Evolutionary conservation across 2,329 filamentous ascomycete species (phyloP).

Genomic region (Fusarium continuum): DNA sequence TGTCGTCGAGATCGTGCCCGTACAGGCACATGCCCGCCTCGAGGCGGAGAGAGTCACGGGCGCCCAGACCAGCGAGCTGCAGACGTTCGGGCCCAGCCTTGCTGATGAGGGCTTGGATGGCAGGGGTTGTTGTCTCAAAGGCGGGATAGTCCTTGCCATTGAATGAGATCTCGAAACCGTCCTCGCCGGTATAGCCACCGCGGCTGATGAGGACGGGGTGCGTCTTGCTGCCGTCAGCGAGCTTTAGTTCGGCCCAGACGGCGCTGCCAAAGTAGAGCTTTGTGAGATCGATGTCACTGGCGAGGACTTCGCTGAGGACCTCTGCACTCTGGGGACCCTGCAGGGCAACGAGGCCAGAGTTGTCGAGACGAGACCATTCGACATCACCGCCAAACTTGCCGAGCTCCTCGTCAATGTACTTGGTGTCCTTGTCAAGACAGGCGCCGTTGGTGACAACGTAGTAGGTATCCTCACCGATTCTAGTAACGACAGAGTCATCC

Average conservation of each 20-base stretch:
- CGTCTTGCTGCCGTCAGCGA: conserved; percentile 59
- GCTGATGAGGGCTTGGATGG: conserved; percentile 74
- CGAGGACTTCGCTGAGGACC: conserved; percentile 72
- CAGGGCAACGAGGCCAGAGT: conserved; percentile 83
- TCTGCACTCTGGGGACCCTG: conserved; percentile 83
- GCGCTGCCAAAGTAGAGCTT: conserved; percentile 85
- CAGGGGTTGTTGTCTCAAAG: conserved; percentile 57
- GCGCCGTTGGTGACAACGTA: conserved; percentile 97
- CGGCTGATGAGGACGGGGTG: conserved; percentile 74
- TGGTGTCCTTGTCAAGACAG: conserved; percentile 87
- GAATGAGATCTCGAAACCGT: conserved; percentile 96
- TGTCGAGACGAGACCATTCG: conserved; percentile 75
- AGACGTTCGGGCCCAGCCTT: conserved; percentile 69
- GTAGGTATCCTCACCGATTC: conserved; percentile 77
- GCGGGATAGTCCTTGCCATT: conserved; percentile 54
- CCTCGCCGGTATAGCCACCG: conserved; percentile 96
- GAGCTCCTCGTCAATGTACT: conserved; percentile 78
- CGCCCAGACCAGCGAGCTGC: conserved; percentile 86
- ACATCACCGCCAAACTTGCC: conserved; percentile 61
- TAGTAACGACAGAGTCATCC: conserved; percentile 91
- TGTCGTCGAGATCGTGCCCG: conserved; percentile 93
- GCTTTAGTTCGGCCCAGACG: conserved; percentile 70
- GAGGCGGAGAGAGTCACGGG: conserved; percentile 89
- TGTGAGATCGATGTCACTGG: conserved; percentile 64
- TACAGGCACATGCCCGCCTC: conserved; percentile 99